Percentiles rank a stretch among this genome's conserved stretches.
phyloP scores from a whole-genome alignment of 176 grass and related monocot genomes.

The Oryza glumipatula region DNA sequence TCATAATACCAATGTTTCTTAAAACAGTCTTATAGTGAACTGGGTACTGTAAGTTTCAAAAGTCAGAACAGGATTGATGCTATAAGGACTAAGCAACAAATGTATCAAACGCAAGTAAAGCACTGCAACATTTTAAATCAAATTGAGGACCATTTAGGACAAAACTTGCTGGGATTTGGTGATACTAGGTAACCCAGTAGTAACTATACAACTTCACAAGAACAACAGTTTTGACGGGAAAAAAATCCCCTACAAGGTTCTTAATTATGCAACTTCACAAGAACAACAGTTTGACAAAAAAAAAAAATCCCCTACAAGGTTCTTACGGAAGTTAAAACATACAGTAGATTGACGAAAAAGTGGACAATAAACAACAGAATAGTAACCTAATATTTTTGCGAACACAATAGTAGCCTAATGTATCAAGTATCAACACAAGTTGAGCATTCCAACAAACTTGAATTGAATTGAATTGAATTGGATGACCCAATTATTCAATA shows the following conservation, averaged over 20 bases:
- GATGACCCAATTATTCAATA: neutral
- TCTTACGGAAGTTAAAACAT: neutral
- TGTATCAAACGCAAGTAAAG: neutral
- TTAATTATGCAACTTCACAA: constrained; percentile 7
- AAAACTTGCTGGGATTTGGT: neutral
- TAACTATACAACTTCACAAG: constrained; percentile 11
- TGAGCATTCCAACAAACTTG: neutral
- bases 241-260: neutral
- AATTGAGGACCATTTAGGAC: neutral
- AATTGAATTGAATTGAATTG: neutral
- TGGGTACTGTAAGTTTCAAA: neutral
- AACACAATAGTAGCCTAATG: neutral
- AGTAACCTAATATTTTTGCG: neutral
- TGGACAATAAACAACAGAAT: neutral
- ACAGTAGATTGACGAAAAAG: neutral
- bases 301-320: neutral
- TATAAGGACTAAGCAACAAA: neutral
- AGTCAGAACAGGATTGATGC: neutral
- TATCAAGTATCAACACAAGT: neutral
- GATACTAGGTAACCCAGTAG: neutral
- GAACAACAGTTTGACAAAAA: neutral
- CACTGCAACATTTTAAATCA: neutral
- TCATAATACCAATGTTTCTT: neutral
- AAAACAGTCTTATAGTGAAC: neutral
- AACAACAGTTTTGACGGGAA: neutral